phyloP scores from a whole-genome alignment of 2,329 filamentous ascomycete species.

The Scleromitrula shiraiana region DNA sequence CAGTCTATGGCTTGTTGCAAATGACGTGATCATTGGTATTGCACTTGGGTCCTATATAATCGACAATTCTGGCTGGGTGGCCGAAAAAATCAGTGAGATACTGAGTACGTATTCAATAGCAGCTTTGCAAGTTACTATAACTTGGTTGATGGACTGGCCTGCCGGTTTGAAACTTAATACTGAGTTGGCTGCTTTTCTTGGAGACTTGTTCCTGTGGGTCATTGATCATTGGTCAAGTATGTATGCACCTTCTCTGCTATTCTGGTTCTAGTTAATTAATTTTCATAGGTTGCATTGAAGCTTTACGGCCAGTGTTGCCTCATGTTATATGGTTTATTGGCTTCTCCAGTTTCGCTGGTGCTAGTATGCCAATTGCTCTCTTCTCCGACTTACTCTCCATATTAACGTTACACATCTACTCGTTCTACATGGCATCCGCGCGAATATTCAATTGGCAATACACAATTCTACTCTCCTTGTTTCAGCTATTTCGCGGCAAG shows the following conservation, averaged over 20 bases:
- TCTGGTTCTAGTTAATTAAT: background rate
- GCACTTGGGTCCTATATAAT: constrained; percentile 95
- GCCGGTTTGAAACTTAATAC: constrained; percentile 92
- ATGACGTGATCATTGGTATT: constrained; percentile 97
- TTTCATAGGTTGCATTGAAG: constrained; percentile 58
- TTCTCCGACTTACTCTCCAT: constrained; percentile 90
- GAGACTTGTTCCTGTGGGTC: constrained; percentile 94
- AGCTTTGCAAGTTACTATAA: constrained; percentile 79
- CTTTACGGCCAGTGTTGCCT: constrained; percentile 73
- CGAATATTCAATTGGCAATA: constrained; percentile 99
- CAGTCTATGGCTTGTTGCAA: constrained; percentile 94
- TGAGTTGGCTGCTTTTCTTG: constrained; percentile 86
- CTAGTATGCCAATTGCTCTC: constrained; percentile 92
- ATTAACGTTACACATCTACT: constrained; percentile 93
- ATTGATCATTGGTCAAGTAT: constrained; percentile 94
- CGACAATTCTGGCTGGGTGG: constrained; percentile 83
- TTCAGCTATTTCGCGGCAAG: constrained; percentile 95
- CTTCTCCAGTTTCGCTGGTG: constrained; percentile 88
- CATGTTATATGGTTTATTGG: constrained; percentile 87
- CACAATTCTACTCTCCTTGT: constrained; percentile 92
- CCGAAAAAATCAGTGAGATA: constrained; percentile 66
- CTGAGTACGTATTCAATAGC: constrained; percentile 79
- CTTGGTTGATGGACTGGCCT: constrained; percentile 93
- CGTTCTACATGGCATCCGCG: constrained; percentile 93
- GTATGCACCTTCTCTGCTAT: constrained; percentile 25